These are phyloP conservation scores for Thyridium curvatum DNA, from an alignment of 2,329 filamentous ascomycete species.

Conservation along the genomic window DNA sequence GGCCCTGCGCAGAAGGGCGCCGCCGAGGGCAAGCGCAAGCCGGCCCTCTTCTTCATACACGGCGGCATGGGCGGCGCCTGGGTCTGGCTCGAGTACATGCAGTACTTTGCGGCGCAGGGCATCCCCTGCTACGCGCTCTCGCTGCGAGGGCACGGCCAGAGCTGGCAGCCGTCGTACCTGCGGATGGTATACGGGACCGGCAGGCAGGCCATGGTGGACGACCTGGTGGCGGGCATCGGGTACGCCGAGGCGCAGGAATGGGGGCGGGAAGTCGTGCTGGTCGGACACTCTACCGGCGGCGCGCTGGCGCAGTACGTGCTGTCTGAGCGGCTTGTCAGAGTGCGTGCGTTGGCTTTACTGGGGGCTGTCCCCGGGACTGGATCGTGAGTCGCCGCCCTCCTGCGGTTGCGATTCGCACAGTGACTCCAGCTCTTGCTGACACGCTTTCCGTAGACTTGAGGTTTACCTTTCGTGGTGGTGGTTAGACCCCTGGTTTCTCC, in stretches of 20 bases:
- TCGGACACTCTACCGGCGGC: conserved; percentile 46
- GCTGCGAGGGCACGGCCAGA: conserved; percentile 44
- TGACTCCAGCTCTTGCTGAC: neutral
- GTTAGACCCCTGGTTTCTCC: conserved; percentile 40
- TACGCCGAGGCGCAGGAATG: conserved; percentile 26
- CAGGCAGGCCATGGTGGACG: conserved; percentile 32
- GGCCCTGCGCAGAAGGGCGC: conserved; percentile 15
- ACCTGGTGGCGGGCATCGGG: conserved; percentile 34
- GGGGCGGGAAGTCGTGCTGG: conserved; percentile 29
- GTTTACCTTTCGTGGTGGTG: conserved; percentile 40
- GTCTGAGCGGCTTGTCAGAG: conserved; percentile 28
- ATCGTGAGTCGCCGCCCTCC: conserved; percentile 26
- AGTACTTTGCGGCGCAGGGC: conserved; percentile 34
- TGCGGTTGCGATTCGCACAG: neutral
- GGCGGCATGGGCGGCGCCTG: conserved; percentile 48
- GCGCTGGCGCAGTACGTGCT: conserved; percentile 43
- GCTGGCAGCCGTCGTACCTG: conserved; percentile 42
- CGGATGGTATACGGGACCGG: conserved; percentile 40
- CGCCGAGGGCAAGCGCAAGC: conserved; percentile 7
- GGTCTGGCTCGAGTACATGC: conserved; percentile 47
- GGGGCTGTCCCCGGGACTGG: conserved; percentile 41
- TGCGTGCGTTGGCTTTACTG: conserved; percentile 37
- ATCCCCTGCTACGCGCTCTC: conserved; percentile 46
- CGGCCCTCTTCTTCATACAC: conserved; percentile 44
- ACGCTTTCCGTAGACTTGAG: conserved; percentile 15